phyloP scores from a whole-genome alignment of 2,329 filamentous ascomycete genomes.

The Juglanconis juglandina region DNA sequence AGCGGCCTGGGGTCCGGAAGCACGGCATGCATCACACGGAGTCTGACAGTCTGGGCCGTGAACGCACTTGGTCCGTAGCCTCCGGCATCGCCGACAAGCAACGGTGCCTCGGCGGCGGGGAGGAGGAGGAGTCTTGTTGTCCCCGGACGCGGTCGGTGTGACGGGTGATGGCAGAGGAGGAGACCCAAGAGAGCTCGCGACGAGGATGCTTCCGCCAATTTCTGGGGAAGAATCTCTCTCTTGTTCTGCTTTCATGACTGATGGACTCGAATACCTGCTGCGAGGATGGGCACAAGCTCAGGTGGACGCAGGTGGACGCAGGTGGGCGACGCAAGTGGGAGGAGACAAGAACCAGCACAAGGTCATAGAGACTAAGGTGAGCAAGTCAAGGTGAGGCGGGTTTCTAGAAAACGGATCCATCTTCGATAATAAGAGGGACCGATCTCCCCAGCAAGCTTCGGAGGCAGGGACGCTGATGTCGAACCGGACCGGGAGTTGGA shows the following conservation, averaged over 20 bases:
- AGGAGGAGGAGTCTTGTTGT: constrained; percentile 6
- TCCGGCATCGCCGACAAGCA: constrained; percentile 18
- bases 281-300: background rate
- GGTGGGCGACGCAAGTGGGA: background rate
- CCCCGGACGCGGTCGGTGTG: background rate
- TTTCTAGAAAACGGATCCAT: constrained; percentile 4
- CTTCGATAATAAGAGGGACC: constrained; percentile 11
- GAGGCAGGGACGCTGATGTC: constrained; percentile 6
- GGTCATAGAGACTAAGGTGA: background rate
- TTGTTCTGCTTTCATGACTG: constrained; percentile 13
- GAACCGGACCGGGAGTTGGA: constrained; percentile 14
- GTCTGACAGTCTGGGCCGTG: constrained; percentile 15
- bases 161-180: constrained; percentile 10
- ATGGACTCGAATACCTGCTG: background rate
- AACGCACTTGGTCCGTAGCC: constrained; percentile 19
- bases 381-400: background rate
- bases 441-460: background rate
- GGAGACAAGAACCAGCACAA: background rate
- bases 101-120: constrained; percentile 16
- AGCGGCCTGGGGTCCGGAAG: constrained; percentile 14
- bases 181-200: constrained; percentile 9
- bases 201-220: constrained; percentile 16
- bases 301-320: background rate
- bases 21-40: constrained; percentile 17
- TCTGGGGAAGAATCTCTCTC: constrained; percentile 13